phyloP scores from a whole-genome alignment of 306 rosid genomes.

The Sophora flavescens region DNA sequence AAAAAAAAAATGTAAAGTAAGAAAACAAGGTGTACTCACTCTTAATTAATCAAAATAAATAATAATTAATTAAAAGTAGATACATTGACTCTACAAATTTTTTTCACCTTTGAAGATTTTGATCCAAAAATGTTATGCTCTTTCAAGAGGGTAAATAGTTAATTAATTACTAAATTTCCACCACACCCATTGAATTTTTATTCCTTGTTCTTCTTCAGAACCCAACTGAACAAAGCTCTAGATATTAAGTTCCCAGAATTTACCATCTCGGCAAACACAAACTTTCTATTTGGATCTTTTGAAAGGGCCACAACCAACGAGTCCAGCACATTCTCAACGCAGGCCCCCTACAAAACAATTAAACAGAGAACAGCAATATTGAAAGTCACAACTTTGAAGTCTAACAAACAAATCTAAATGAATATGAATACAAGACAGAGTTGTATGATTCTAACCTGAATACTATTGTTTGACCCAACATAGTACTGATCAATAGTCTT shows the following conservation, averaged over 20 bases:
- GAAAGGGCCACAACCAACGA: conserved; percentile 77
- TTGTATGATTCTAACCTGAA: conserved; percentile 60
- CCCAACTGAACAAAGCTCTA: not conserved
- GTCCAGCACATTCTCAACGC: conserved; percentile 83
- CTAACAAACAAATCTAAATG: not conserved
- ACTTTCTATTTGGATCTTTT: conserved; percentile 82
- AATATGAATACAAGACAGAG: not conserved
- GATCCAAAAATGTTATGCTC: too few relatives aligned
- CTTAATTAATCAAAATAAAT: too few relatives aligned
- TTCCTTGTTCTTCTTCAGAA: not conserved
- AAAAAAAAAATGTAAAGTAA: too few relatives aligned
- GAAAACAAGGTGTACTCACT: too few relatives aligned
- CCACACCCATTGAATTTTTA: not conserved
- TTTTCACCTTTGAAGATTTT: too few relatives aligned
- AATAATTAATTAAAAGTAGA: too few relatives aligned
- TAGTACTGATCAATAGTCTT: conserved; percentile 89
- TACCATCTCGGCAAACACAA: conserved; percentile 89
- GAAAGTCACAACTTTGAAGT: not conserved
- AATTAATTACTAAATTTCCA: not conserved
- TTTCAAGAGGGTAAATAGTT: not conserved
- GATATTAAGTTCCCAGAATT: not conserved
- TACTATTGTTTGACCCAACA: conserved; percentile 79
- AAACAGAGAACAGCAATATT: not conserved
- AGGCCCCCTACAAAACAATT: conserved; percentile 64
- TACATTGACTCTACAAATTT: too few relatives aligned